Conservation (phyloP, 2,329 filamentous ascomycete genomes). For the Amphichorda felina region DNA sequence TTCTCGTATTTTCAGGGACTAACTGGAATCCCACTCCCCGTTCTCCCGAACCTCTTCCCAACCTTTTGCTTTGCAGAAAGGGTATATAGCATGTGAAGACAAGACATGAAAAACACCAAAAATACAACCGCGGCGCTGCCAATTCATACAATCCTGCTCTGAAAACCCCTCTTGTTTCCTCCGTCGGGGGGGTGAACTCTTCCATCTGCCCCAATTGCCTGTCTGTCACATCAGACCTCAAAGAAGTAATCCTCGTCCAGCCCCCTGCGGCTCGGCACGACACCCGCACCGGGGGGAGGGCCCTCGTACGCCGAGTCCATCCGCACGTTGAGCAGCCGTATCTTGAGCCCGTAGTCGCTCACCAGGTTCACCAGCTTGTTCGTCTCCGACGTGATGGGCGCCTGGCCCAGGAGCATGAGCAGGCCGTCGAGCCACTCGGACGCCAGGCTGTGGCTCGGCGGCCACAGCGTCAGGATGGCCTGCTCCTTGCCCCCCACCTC, state of each 20-base stretch:
- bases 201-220: too few relatives aligned
- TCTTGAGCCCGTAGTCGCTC: conserved; percentile 83
- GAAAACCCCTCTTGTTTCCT: too few relatives aligned
- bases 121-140: too few relatives aligned
- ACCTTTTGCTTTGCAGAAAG: too few relatives aligned
- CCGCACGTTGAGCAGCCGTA: conserved; percentile 80
- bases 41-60: too few relatives aligned
- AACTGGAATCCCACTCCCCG: too few relatives aligned
- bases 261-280: conserved; percentile 71
- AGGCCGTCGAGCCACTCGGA: conserved; percentile 96
- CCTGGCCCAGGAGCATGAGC: conserved; percentile 87
- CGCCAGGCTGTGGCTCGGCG: conserved; percentile 67
- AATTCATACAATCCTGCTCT: too few relatives aligned
- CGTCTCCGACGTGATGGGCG: conserved; percentile 94
- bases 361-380: conserved; percentile 80
- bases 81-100: too few relatives aligned
- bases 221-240: conserved; percentile 39
- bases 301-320: conserved; percentile 67
- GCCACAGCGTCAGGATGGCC: conserved; percentile 72
- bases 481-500: conserved; percentile 45
- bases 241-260: conserved; percentile 92
- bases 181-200: too few relatives aligned
- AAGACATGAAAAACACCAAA: too few relatives aligned
- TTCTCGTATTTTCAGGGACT: too few relatives aligned
- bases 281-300: conserved; percentile 55